Conservation (phyloP, 2,329 filamentous ascomycete species). For the Pseudogymnoascus sp. region DNA sequence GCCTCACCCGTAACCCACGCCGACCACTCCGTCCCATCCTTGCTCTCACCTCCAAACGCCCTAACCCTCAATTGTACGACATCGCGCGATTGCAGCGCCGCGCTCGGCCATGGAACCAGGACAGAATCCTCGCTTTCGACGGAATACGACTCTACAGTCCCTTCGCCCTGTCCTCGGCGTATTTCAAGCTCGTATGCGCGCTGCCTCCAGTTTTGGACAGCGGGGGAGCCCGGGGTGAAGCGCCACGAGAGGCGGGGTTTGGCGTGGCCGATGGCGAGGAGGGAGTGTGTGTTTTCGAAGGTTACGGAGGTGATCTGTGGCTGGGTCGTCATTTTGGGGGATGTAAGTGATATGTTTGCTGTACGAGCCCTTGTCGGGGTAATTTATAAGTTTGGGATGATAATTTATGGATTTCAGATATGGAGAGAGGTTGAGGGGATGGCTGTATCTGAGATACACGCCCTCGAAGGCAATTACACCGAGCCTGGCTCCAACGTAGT, state of each 20-base stretch:
- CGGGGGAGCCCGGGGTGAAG: background rate
- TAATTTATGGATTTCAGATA: too few species aligned
- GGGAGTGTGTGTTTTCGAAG: background rate
- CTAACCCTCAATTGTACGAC: background rate
- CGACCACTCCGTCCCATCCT: slow-evolving; percentile 1
- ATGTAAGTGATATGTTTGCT: background rate
- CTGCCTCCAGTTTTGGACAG: background rate
- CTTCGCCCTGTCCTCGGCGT: background rate
- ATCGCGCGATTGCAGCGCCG: slow-evolving; percentile 21
- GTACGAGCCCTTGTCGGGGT: background rate
- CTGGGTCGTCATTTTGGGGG: background rate
- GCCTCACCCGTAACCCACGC: background rate
- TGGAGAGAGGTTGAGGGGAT: background rate
- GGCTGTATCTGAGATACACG: background rate
- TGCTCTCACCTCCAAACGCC: background rate
- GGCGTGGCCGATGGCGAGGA: slow-evolving; percentile 1
- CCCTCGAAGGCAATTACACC: background rate
- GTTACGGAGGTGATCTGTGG: background rate
- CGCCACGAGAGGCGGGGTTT: slow-evolving; percentile 1
- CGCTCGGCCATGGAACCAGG: slow-evolving; percentile 37
- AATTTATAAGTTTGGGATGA: background rate
- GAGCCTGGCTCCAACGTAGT: background rate
- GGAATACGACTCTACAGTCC: background rate
- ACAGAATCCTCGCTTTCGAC: slow-evolving; percentile 25
- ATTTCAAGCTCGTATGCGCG: background rate